Evolutionary conservation across 116 monocot species (phyloP).

Genomic region (Iris pallida): DNA sequence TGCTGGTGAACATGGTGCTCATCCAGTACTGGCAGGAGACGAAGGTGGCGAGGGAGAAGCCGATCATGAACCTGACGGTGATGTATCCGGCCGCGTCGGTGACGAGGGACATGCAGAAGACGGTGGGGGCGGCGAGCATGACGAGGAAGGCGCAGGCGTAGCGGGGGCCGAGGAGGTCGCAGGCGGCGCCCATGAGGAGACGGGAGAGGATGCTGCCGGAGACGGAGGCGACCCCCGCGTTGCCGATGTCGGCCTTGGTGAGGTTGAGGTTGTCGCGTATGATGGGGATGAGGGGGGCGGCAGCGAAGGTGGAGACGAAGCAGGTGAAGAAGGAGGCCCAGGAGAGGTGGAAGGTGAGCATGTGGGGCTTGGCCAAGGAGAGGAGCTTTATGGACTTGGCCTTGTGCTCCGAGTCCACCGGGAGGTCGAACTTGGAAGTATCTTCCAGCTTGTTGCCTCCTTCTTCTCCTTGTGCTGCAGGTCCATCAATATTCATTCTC

Average conservation of each 20-base stretch:
- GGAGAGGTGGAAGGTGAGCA: slow-evolving; percentile 14
- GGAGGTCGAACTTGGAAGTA: too few species aligned
- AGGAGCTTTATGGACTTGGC: slow-evolving; percentile 6
- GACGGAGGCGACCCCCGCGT: slow-evolving; percentile 73
- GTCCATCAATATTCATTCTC: too few species aligned
- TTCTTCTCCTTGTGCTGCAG: too few species aligned
- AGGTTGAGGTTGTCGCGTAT: slow-evolving; percentile 78
- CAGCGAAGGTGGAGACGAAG: slow-evolving; percentile 80
- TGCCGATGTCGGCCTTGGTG: slow-evolving; percentile 58
- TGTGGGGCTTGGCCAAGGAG: slow-evolving; percentile 10
- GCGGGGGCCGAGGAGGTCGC: slow-evolving; percentile 67
- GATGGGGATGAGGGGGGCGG: slow-evolving; percentile 69
- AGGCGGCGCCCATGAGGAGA: slow-evolving; percentile 65
- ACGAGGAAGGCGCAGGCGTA: slow-evolving; percentile 63
- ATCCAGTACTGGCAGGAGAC: slow-evolving; percentile 84
- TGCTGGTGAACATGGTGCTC: slow-evolving; percentile 81
- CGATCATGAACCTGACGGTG: slow-evolving; percentile 57
- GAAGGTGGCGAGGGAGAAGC: slow-evolving; percentile 74
- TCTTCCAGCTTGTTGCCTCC: too few species aligned
- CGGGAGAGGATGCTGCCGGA: slow-evolving; percentile 68
- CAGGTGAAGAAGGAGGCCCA: slow-evolving; percentile 58
- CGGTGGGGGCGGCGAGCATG: slow-evolving; percentile 55
- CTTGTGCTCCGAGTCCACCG: slow-evolving; percentile 12
- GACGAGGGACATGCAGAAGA: slow-evolving; percentile 61
- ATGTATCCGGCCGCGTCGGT: slow-evolving; percentile 42